Evolutionary conservation across 108 stramenopile genomes (phyloP), one percentile per base, ranked within the genome.

Genomic region (Cyclotella atomus): DNA sequence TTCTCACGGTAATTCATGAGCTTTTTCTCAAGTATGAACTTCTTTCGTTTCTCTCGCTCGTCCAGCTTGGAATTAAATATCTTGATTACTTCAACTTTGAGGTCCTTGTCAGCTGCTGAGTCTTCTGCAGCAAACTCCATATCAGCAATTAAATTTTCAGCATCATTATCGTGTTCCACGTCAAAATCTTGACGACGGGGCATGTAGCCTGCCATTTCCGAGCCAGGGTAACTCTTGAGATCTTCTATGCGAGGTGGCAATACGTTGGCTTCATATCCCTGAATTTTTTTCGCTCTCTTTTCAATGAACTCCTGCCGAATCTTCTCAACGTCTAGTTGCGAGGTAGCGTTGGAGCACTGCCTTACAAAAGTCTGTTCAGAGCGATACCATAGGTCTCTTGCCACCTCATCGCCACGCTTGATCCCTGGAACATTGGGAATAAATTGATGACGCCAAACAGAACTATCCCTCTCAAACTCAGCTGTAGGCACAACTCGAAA

Each of bases 171-270:
- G 79, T 91, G 94, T 88, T 99, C 98, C 66, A 93, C 83, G 62
- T 99, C 98, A 76, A 97, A 97, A 57, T 99, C 98, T 17, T 92
- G 94, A 36, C 98, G 93, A 28, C 95, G 89, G 28, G 95, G 95
- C 95, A 96, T 96, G 77, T 88, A 96, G 27, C 95, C 95, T 4
- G 89, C 83, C 16, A 96, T 71, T 47, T 94, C 91, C 9, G 90
- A 81, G 9, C 95, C 95, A 20, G 89, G 89, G 69, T 91, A 67
- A 9, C 69, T 64, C 17, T 63, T 77, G 24, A 88, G 65, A 71
- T 94, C 93, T 30, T 94, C 91, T 7, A 89, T 74, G 23, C 91
- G 84, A 29, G 85, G 86, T 15, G 94, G 91, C 15, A 95, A 77
- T 0, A 93, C 94, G 14, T 88, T 90, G 9, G 94, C 89, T 45